Percentiles rank a stretch among this genome's conserved stretches.
Conservation (phyloP, 2,329 filamentous ascomycete species). For the Diaporthe capsici region DNA sequence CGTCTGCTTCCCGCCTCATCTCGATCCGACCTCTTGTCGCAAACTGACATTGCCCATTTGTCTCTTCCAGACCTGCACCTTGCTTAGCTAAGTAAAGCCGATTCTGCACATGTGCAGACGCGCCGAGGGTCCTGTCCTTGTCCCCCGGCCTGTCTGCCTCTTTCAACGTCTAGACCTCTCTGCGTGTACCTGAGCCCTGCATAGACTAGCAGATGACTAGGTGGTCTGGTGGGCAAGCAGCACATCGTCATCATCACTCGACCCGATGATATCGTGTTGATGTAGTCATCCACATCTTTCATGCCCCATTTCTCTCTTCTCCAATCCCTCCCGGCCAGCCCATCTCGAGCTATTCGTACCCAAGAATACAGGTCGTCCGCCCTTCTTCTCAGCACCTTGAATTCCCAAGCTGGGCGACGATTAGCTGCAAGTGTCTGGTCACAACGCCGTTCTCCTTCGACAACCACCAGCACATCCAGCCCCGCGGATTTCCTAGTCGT, state of each 20-base stretch:
- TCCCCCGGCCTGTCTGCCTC: too few species aligned
- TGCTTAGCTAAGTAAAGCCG: not conserved
- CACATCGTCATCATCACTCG: not conserved
- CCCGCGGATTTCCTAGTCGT: not conserved
- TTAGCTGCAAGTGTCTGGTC: not conserved
- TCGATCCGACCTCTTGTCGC: slow-evolving; percentile 15
- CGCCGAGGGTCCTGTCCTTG: not conserved
- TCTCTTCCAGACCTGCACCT: not conserved
- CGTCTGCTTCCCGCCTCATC: not conserved
- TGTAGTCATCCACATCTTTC: not conserved
- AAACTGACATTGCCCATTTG: not conserved
- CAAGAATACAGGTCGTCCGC: not conserved
- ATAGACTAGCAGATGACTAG: not conserved
- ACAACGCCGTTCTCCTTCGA: too few species aligned
- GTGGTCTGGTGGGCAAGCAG: not conserved
- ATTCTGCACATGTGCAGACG: not conserved
- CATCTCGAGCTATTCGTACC: not conserved
- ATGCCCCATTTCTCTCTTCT: not conserved
- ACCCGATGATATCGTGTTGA: not conserved
- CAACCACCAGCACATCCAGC: not conserved
- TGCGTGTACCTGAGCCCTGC: not conserved
- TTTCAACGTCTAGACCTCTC: too few species aligned
- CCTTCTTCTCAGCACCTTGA: not conserved
- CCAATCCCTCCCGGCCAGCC: not conserved
- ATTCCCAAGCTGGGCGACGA: not conserved